Conservation (phyloP, 78 protist genomes). For the Corallochytrium limacisporum region DNA sequence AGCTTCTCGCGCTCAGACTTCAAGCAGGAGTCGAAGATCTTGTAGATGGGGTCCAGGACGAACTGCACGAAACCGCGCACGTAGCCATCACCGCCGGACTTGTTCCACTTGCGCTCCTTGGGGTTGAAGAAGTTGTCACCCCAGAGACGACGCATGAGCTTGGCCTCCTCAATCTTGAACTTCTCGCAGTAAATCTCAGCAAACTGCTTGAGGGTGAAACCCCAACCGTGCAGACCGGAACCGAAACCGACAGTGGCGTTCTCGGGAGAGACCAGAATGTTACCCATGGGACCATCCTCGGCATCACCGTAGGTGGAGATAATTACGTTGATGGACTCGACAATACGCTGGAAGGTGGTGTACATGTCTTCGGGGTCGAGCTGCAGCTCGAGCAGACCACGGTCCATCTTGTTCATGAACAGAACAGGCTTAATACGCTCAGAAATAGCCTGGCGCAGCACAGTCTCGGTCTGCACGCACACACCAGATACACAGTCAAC, state of each 20-base stretch:
- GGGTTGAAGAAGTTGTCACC: conserved; percentile 94
- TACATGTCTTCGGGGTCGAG: conserved; percentile 82
- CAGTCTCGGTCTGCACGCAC: conserved; percentile 99
- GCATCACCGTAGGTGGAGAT: conserved; percentile 64
- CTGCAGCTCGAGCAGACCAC: conserved; percentile 89
- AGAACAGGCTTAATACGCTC: conserved; percentile 96
- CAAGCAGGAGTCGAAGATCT: conserved; percentile 73
- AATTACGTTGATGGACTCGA: conserved; percentile 83
- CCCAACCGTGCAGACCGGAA: conserved; percentile 98
- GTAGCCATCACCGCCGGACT: conserved; percentile 42
- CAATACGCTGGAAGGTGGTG: conserved; percentile 70
- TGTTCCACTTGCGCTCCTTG: conserved; percentile 78
- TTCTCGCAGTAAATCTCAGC: conserved; percentile 72
- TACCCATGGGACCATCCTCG: conserved; percentile 83
- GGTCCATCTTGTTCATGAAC: conserved; percentile 97
- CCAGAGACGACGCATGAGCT: conserved; percentile 88
- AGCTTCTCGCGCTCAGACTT: conserved; percentile 63
- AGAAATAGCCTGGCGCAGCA: conserved; percentile 95
- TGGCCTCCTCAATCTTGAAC: conserved; percentile 46
- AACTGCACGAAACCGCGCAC: conserved; percentile 89
- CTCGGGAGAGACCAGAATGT: conserved; percentile 66
- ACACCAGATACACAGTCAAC: conserved; percentile 98
- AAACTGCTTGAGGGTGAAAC: conserved; percentile 88
- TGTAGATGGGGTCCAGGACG: conserved; percentile 89
- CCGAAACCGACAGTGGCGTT: conserved; percentile 92